Evolutionary conservation across 2,329 filamentous ascomycete genomes (phyloP).

Genomic region (Colletotrichum siamense): DNA sequence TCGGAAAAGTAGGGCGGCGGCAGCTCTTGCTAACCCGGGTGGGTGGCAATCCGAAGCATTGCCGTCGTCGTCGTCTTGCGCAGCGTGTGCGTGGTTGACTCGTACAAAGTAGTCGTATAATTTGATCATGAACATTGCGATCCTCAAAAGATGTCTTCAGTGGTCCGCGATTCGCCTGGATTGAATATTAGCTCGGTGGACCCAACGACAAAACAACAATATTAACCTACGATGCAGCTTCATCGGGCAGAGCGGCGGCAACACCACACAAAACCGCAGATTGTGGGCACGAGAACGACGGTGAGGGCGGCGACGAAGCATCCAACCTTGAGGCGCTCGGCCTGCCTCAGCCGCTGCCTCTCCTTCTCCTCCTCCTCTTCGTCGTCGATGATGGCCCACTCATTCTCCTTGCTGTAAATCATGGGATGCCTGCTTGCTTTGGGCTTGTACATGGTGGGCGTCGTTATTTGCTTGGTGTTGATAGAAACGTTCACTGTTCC

Average conservation of each 20-base stretch:
- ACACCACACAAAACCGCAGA: conserved; percentile 8
- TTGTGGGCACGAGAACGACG: conserved; percentile 7
- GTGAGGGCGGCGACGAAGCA: conserved; percentile 7
- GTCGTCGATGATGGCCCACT: conserved; percentile 21
- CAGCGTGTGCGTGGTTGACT: neutral
- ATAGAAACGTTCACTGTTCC: neutral
- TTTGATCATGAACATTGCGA: neutral
- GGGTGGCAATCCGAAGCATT: neutral
- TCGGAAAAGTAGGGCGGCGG: neutral
- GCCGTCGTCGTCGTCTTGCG: neutral
- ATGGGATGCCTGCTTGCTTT: neutral
- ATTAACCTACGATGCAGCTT: neutral
- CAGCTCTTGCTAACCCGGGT: neutral
- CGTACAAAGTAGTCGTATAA: neutral
- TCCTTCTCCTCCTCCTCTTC: conserved; percentile 17
- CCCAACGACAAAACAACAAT: neutral
- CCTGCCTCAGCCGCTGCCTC: neutral
- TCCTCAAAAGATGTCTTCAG: neutral
- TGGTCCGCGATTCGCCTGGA: neutral
- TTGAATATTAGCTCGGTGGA: neutral
- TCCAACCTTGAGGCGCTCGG: neutral
- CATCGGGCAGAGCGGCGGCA: neutral
- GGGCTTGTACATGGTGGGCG: neutral
- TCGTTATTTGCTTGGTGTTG: neutral
- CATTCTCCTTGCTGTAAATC: conserved; percentile 17